A percentile compares a stretch with the other conserved stretches of the same genome.
Evolutionary conservation across 2,329 filamentous ascomycete genomes (phyloP).

Genomic region (Ceratocystis destructans): DNA sequence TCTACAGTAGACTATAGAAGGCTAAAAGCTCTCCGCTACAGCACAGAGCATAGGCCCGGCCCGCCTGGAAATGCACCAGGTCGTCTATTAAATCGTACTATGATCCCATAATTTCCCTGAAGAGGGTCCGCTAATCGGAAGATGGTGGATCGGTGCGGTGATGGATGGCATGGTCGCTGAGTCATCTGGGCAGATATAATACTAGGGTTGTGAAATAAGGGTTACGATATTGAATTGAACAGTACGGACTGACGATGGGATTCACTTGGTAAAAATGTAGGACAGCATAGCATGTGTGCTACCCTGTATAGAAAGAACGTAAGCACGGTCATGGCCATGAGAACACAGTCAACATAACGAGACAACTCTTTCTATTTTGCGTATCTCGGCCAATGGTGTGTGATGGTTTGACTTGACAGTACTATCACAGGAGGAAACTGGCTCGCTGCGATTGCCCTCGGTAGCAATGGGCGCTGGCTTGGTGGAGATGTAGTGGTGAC

Average conservation of each 20-base stretch:
- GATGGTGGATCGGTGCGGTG: not conserved
- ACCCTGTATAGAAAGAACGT: too few species aligned
- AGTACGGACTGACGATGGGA: too few species aligned
- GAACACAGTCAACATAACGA: not conserved
- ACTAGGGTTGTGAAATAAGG: too few species aligned
- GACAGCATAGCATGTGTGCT: too few species aligned
- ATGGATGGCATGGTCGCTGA: not conserved
- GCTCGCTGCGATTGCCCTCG: not conserved
- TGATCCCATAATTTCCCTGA: not conserved
- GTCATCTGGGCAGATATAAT: too few species aligned
- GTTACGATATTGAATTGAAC: too few species aligned
- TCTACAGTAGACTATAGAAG: too few species aligned
- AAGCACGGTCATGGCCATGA: not conserved
- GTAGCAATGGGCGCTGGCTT: not conserved
- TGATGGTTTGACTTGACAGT: not conserved
- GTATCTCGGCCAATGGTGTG: not conserved
- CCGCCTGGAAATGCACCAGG: slow-evolving; percentile 9
- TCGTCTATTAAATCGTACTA: not conserved
- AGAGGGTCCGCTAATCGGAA: slow-evolving; percentile 16
- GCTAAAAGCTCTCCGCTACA: not conserved
- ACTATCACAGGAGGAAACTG: not conserved
- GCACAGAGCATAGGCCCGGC: slow-evolving; percentile 1
- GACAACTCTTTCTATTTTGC: not conserved
- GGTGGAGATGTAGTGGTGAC: not conserved
- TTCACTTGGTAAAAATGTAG: too few species aligned